Evolutionary conservation across 257 asterid genomes (phyloP), one percentile per base, ranked within the genome.

Genomic region (Misopates orontium): DNA sequence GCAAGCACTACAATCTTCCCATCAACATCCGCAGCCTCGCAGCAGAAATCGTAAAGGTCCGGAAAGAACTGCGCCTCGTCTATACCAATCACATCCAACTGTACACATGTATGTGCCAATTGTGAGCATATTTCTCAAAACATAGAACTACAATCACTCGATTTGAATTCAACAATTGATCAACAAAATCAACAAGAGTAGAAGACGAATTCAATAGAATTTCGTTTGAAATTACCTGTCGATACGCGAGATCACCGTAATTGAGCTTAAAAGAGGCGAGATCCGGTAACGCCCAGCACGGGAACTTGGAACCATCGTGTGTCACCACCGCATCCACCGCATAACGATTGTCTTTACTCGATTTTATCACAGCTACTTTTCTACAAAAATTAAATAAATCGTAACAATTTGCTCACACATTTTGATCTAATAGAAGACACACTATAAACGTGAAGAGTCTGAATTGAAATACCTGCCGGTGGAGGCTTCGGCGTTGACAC

Each of bases 51-150:
- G 50, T 91, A 87, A 17, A 91, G 94, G 62, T 91, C 98, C 8
- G 78, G 88, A 8, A 91, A 91, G 56, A 91, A 85, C 48, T 90
- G 97, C 58, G 97, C 95, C 72, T 90, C 97, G 66, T 91, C 96
- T 15, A 91, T 86, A 48, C 96, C 98, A 66, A 91, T 88, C 75
- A 88, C 96, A 73, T 91, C 96, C 77, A 88, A 70, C 96, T 88
- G 88, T 31, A 24, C 60, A 77, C 10, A 6, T 28, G 6, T 28
- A 28, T 28, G 6, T 28, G 36, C 36, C 6, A 28, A 28, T 28
- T 28, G 36, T 28, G 36, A 58, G 17, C n/a, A 58, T 24, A 1
- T 10, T 5, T 31, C 16, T 15, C 9, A n/a, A 24, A 7, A 14
- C 15, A 3, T 45, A 47, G 2, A 28, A 31, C 17, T n/a, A 14